Evolutionary conservation across 345 rosid species (phyloP).

Genomic region (Linum tenue): DNA sequence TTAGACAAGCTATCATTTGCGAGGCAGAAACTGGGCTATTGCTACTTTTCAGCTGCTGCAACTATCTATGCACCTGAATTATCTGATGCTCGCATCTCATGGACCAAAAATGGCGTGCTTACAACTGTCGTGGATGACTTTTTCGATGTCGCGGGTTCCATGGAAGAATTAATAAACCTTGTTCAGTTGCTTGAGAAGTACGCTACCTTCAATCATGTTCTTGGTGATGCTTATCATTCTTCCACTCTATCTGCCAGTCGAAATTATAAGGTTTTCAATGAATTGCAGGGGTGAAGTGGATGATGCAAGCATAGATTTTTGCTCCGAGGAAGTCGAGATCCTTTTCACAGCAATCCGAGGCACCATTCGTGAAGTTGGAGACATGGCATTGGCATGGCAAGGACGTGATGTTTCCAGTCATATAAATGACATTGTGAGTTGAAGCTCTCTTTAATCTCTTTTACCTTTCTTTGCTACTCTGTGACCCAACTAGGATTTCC

Average conservation of each 20-base stretch:
- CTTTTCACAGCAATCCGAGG: constrained; percentile 54
- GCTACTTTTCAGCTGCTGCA: constrained; percentile 80
- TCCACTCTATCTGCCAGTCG: constrained; percentile 1
- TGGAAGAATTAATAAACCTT: constrained; percentile 60
- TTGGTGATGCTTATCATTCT: constrained; percentile 6
- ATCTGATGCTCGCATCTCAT: constrained; percentile 75
- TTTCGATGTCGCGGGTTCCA: constrained; percentile 77
- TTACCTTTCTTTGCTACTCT: too few relatives aligned
- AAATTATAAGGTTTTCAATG: constrained; percentile 10
- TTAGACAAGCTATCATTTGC: constrained; percentile 70
- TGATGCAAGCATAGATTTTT: constrained; percentile 29
- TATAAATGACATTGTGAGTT: constrained; percentile 45
- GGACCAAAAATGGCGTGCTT: constrained; percentile 88
- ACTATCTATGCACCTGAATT: constrained; percentile 52
- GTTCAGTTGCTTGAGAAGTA: constrained; percentile 58
- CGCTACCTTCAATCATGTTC: constrained; percentile 11
- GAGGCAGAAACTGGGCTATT: constrained; percentile 62
- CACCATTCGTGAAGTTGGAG: constrained; percentile 64
- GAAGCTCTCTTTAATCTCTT: not conserved
- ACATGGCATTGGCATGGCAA: constrained; percentile 48
- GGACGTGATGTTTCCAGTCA: constrained; percentile 45
- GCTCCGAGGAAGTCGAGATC: constrained; percentile 71
- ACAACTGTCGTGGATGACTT: constrained; percentile 83
- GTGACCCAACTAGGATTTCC: too few relatives aligned
- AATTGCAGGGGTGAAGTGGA: constrained; percentile 56